Evolutionary conservation across 2,329 filamentous ascomycete genomes (phyloP).

Genomic region (Paecilomyces variotii): DNA sequence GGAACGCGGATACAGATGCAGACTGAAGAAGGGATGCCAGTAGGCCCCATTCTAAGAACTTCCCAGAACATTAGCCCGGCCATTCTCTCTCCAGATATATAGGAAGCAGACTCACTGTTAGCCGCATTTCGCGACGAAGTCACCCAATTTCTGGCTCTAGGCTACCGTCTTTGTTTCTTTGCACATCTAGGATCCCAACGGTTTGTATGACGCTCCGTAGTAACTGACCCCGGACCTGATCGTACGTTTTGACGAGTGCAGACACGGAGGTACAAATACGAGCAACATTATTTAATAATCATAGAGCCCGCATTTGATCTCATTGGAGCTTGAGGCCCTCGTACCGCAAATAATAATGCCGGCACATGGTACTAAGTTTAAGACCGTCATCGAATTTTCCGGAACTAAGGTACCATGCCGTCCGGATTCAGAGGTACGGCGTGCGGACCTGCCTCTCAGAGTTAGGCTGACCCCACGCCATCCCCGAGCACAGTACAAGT

Average conservation of each 20-base stretch:
- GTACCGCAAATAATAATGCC: background rate
- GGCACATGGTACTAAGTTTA: background rate
- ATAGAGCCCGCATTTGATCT: background rate
- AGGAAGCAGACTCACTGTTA: background rate
- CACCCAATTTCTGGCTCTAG: background rate
- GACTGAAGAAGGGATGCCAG: background rate
- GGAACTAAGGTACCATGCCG: background rate
- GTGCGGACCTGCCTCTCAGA: background rate
- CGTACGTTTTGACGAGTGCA: background rate
- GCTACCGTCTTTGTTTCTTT: background rate
- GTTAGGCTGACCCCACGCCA: background rate
- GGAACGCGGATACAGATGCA: slow-evolving; percentile 1
- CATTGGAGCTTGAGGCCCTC: background rate
- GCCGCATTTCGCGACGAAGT: background rate
- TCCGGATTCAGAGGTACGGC: background rate
- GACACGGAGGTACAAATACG: background rate
- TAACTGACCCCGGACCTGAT: background rate
- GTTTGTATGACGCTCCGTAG: background rate
- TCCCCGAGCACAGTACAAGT: background rate
- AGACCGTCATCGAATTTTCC: background rate
- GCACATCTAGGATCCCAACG: background rate
- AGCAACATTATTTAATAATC: background rate
- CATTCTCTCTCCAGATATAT: background rate
- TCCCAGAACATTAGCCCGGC: background rate
- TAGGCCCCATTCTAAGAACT: background rate